Evolutionary conservation across 2,329 filamentous ascomycete genomes (phyloP).

Genomic region (Neospermospora avenae): DNA sequence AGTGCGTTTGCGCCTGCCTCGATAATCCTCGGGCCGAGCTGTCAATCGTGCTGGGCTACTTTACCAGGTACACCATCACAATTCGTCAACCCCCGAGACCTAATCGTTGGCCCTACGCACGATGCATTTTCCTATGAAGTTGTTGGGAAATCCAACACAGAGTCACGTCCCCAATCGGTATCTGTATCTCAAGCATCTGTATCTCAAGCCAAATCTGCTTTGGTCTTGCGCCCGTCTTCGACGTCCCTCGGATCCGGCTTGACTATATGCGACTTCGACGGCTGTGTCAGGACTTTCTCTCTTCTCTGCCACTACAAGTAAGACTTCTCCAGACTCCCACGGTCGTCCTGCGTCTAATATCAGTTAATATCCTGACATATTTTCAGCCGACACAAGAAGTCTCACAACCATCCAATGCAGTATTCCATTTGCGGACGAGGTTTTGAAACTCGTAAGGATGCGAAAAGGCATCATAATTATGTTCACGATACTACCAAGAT

Average conservation of each 20-base stretch:
- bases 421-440: background rate
- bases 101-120: background rate
- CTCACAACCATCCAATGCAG: background rate
- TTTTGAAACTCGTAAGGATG: constrained; percentile 6
- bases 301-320: constrained; percentile 1
- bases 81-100: background rate
- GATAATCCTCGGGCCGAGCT: background rate
- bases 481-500: constrained; percentile 3
- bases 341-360: background rate
- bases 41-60: background rate
- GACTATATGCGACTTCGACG: background rate
- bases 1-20: background rate
- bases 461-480: constrained; percentile 5
- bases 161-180: too few relatives aligned
- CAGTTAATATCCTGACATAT: background rate
- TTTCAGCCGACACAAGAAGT: constrained; percentile 7
- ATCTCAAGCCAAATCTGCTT: too few relatives aligned
- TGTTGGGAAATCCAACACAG: too few relatives aligned
- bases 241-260: background rate
- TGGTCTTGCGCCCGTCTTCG: too few relatives aligned
- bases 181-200: too few relatives aligned
- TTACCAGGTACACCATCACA: background rate
- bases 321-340: background rate
- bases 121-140: too few relatives aligned
- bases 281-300: background rate